A percentile compares a stretch with the other conserved stretches of the same genome.
Conservation (phyloP, 768 basidiomycete genomes). For the Pisolithus microcarpus region DNA sequence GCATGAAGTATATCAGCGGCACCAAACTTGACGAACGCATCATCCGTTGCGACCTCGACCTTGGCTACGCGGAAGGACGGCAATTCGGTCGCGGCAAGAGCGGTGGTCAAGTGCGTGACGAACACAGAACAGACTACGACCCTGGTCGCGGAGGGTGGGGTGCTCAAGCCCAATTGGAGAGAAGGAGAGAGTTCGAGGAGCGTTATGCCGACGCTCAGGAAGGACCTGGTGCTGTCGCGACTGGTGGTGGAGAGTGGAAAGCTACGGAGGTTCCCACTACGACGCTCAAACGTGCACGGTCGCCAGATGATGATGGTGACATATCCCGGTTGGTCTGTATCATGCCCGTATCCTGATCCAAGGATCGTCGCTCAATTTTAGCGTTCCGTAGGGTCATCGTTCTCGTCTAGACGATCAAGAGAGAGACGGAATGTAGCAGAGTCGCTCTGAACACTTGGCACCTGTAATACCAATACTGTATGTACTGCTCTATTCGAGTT, state of each 20-base stretch:
- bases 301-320: constrained; percentile 73
- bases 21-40: constrained; percentile 98
- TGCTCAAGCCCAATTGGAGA: constrained; percentile 75
- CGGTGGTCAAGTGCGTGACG: constrained; percentile 94
- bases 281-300: constrained; percentile 62
- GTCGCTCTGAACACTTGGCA: constrained; percentile 9
- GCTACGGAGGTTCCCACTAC: constrained; percentile 42
- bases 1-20: constrained; percentile 92
- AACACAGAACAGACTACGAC: constrained; percentile 95
- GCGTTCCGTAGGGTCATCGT: constrained; percentile 43
- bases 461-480: constrained; percentile 16
- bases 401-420: constrained; percentile 58
- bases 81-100: constrained; percentile 98
- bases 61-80: constrained; percentile 92
- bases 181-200: constrained; percentile 78
- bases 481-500: constrained; percentile 6
- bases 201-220: constrained; percentile 78
- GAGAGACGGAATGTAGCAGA: constrained; percentile 58
- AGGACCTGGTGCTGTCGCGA: constrained; percentile 72
- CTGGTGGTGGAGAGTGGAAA: constrained; percentile 85
- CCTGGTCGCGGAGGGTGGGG: constrained; percentile 95
- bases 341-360: background rate
- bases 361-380: constrained; percentile 1
- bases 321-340: constrained; percentile 45
- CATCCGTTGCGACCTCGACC: constrained; percentile 94